Percentiles rank a stretch among this genome's conserved stretches.
Conservation (phyloP, 306 rosid genomes). For the Luffa aegyptiaca region DNA sequence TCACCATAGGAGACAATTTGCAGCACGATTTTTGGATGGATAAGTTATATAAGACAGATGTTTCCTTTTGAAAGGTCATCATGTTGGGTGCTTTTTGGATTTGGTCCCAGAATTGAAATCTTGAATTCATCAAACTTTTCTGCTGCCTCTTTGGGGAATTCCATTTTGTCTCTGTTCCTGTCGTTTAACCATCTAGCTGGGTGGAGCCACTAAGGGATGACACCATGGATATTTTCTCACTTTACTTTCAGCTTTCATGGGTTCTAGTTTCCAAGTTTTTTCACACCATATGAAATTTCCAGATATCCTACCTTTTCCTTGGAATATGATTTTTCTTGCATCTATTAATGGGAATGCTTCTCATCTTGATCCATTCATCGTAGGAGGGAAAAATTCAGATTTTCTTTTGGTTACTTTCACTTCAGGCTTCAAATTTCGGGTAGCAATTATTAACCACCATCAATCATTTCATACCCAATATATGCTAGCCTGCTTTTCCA, state of each 20-base stretch:
- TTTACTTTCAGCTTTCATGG: not conserved
- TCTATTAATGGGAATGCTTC: not conserved
- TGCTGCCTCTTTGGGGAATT: not conserved
- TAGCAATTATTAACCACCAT: not conserved
- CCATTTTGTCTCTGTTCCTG: not conserved
- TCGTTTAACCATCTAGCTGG: not conserved
- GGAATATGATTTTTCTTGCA: not conserved
- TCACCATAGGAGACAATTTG: not conserved
- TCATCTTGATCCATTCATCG: not conserved
- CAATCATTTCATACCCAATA: not conserved
- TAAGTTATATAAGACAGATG: not conserved
- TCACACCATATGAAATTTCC: not conserved
- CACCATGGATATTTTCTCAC: not conserved
- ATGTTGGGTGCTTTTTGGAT: not conserved
- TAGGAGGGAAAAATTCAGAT: not conserved
- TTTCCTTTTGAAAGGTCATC: not conserved
- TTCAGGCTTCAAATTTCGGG: not conserved
- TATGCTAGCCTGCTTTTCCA: not conserved
- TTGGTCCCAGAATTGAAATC: not conserved
- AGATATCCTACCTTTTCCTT: not conserved
- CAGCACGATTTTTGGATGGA: not conserved
- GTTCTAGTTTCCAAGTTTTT: not conserved
- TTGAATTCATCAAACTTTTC: not conserved
- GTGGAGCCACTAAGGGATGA: not conserved
- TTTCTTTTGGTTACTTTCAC: not conserved